A percentile compares a stretch with the other conserved stretches of the same genome.
These are phyloP conservation scores for Linanthus parryae DNA, from an alignment of 148 eudicot species.

Conservation along the genomic window DNA sequence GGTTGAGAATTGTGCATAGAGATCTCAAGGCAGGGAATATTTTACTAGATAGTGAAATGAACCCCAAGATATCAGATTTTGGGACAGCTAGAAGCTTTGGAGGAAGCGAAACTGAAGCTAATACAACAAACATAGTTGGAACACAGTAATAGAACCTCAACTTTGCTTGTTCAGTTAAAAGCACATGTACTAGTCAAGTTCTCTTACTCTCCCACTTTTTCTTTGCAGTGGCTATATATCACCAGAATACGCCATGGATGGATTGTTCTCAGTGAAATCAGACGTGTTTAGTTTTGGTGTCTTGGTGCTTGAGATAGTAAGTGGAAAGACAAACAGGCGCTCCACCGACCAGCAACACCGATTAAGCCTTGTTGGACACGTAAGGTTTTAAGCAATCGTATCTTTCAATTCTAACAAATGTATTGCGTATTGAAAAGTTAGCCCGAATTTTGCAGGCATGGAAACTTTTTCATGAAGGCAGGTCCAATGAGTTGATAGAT, in stretches of 20 bases:
- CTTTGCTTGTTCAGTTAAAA: too few relatives aligned
- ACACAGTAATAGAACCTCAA: slow-evolving; percentile 5
- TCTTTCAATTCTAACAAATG: slow-evolving; percentile 8
- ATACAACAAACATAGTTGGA: slow-evolving; percentile 10
- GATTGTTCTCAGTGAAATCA: slow-evolving; percentile 11
- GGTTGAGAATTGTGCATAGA: slow-evolving; percentile 12
- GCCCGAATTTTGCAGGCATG: slow-evolving; percentile 17
- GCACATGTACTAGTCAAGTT: background rate
- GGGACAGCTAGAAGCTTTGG: slow-evolving; percentile 7
- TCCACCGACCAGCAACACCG: slow-evolving; percentile 18
- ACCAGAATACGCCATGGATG: slow-evolving; percentile 8
- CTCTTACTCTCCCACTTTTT: background rate
- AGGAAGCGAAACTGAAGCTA: slow-evolving; percentile 4
- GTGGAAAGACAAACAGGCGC: slow-evolving; percentile 25
- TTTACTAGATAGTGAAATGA: slow-evolving; percentile 3
- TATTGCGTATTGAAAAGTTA: background rate
- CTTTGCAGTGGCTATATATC: slow-evolving; percentile 11
- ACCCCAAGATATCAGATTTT: slow-evolving; percentile 14
- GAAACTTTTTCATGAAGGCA: slow-evolving; percentile 18
- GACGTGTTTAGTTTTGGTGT: slow-evolving; percentile 33
- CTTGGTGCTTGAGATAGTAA: slow-evolving; percentile 6
- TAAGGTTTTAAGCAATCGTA: slow-evolving; percentile 17
- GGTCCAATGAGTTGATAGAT: slow-evolving; percentile 15
- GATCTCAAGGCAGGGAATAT: slow-evolving; percentile 13
- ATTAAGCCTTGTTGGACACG: slow-evolving; percentile 31